Conservation (phyloP, 2,329 filamentous ascomycete genomes). For the Sporothrix humicola region DNA sequence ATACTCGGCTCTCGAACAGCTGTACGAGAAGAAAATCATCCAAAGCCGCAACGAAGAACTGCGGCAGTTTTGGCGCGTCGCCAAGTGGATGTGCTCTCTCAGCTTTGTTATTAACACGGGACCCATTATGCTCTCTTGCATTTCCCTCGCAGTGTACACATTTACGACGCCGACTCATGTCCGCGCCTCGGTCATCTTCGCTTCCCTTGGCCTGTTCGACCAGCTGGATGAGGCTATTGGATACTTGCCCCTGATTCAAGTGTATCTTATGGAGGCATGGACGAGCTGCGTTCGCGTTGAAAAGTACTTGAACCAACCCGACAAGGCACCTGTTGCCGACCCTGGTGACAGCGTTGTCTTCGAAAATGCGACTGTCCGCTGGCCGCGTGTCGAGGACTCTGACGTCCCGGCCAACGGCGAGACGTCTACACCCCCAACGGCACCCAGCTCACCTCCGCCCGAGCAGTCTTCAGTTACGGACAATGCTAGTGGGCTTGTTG, state of each 20-base stretch:
- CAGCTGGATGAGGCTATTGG: slow-evolving; percentile 46
- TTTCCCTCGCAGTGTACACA: slow-evolving; percentile 45
- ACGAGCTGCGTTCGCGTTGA: slow-evolving; percentile 46
- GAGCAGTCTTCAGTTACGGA: neutral
- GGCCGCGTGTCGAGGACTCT: slow-evolving; percentile 44
- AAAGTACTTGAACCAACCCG: slow-evolving; percentile 45
- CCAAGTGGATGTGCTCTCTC: slow-evolving; percentile 43
- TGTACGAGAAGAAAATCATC: slow-evolving; percentile 47
- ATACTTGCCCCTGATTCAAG: slow-evolving; percentile 45
- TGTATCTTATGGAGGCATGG: slow-evolving; percentile 47
- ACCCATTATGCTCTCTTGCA: slow-evolving; percentile 45
- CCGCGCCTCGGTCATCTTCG: slow-evolving; percentile 47
- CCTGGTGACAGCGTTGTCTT: slow-evolving; percentile 42
- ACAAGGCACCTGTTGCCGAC: slow-evolving; percentile 42
- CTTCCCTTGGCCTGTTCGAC: slow-evolving; percentile 46
- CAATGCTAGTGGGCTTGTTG: neutral
- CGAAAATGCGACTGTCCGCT: slow-evolving; percentile 45
- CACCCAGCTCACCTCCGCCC: neutral
- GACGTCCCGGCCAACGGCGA: slow-evolving; percentile 29
- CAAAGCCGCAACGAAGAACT: slow-evolving; percentile 47
- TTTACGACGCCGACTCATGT: slow-evolving; percentile 44
- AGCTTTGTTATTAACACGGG: slow-evolving; percentile 44
- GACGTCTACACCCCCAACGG: neutral
- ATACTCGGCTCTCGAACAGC: slow-evolving; percentile 47
- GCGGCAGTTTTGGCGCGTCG: slow-evolving; percentile 45